These are phyloP conservation scores for Stentor coeruleus DNA, from an alignment of 73 alveolate genomes.

Conservation along the genomic window DNA sequence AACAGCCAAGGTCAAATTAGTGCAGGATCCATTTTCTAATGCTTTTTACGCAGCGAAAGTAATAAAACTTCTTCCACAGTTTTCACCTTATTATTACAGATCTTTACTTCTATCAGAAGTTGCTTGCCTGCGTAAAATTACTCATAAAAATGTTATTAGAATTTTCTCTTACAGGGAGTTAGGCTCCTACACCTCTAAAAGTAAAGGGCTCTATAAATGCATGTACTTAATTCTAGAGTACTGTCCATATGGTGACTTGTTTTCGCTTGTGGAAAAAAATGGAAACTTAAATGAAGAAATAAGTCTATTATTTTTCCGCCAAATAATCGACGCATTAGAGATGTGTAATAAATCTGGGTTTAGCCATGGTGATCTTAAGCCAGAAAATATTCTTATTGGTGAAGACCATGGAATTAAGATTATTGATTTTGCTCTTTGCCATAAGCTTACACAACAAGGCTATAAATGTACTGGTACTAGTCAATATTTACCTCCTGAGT, in stretches of 20 bases:
- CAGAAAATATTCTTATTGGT: conserved; percentile 71
- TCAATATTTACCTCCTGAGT: conserved; percentile 64
- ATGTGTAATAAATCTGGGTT: conserved; percentile 57
- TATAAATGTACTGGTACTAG: conserved; percentile 64
- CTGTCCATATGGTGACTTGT: conserved; percentile 83
- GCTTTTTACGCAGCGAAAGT: conserved; percentile 46
- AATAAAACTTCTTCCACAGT: conserved; percentile 37
- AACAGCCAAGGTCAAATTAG: conserved; percentile 44
- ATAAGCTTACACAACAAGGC: conserved; percentile 43
- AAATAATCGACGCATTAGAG: conserved; percentile 72
- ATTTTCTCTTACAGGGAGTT: conserved; percentile 34
- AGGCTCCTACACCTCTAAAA: conserved; percentile 33
- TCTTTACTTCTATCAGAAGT: conserved; percentile 53
- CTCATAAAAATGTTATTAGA: conserved; percentile 48
- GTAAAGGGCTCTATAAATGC: conserved; percentile 30
- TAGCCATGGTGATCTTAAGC: conserved; percentile 81
- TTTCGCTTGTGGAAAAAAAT: conserved; percentile 74
- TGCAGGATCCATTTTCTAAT: conserved; percentile 19
- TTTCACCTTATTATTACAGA: conserved; percentile 29
- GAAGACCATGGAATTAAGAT: conserved; percentile 55
- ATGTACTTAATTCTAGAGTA: conserved; percentile 62
- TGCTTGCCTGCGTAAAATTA: conserved; percentile 39
- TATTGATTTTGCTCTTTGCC: conserved; percentile 72
- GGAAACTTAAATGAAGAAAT: conserved; percentile 63
- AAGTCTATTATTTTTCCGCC: conserved; percentile 69